phyloP scores from a whole-genome alignment of 202 grass and related monocot species.

The Bolboschoenoplectus hybrid region DNA sequence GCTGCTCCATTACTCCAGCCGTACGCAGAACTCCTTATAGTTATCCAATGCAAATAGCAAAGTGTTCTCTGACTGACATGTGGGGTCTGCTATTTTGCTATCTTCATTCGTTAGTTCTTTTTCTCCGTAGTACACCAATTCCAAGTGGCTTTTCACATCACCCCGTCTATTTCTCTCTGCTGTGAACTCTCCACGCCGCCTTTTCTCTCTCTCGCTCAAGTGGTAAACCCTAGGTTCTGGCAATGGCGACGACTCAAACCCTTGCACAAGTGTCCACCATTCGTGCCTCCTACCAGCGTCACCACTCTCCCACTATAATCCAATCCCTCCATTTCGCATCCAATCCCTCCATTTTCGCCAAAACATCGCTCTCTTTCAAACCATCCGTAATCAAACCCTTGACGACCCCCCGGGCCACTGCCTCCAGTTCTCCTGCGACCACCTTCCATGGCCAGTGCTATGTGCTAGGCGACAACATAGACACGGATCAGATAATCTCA shows the following conservation, averaged over 20 bases:
- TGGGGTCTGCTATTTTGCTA: neutral
- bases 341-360: neutral
- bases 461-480: slow-evolving; percentile 90
- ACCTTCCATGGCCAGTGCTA: slow-evolving; percentile 81
- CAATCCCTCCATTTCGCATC: neutral
- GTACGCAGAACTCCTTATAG: neutral
- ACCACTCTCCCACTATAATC: neutral
- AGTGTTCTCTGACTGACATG: neutral
- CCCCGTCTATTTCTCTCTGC: neutral
- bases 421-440: neutral
- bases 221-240: neutral
- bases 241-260: slow-evolving; percentile 27
- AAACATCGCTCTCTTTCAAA: neutral
- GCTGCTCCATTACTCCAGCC: neutral
- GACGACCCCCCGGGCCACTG: neutral
- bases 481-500: slow-evolving; percentile 98
- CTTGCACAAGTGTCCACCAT: neutral
- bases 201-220: neutral
- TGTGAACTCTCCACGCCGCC: neutral
- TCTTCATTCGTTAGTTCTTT: neutral
- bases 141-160: neutral
- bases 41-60: no score
- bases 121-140: neutral
- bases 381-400: neutral
- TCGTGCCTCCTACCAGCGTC: neutral